Evolutionary conservation across 75 land plant genomes (phyloP).

Genomic region (Gnetum montanum): DNA sequence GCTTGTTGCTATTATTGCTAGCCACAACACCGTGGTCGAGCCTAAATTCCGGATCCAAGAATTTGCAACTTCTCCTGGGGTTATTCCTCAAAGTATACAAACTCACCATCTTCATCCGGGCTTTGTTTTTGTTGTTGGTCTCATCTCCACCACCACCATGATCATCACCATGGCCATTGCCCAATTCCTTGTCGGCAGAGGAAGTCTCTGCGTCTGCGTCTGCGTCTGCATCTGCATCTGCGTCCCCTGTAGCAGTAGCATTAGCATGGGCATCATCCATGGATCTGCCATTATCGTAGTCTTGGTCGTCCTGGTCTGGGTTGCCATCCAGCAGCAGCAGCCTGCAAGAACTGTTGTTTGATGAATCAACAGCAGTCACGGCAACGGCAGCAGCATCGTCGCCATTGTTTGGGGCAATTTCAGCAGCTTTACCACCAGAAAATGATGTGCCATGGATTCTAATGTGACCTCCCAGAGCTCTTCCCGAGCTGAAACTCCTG

Average conservation of each 20-base stretch:
- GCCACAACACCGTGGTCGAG: constrained; percentile 1
- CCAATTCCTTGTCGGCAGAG: not conserved
- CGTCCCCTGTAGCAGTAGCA: not conserved
- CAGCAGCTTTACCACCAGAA: not conserved
- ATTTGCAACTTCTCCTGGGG: constrained; percentile 8
- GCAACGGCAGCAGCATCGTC: no score
- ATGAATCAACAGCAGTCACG: not conserved
- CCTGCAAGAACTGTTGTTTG: not conserved
- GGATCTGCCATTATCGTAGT: not conserved
- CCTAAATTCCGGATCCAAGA: constrained; percentile 7
- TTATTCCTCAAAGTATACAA: constrained; percentile 8
- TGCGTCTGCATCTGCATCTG: not conserved
- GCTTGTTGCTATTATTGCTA: not conserved
- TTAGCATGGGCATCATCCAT: not conserved
- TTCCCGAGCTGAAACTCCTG: constrained; percentile 14
- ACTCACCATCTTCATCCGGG: constrained; percentile 3
- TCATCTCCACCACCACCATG: not conserved
- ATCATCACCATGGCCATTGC: not conserved
- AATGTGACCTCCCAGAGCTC: constrained; percentile 29
- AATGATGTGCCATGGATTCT: constrained; percentile 17
- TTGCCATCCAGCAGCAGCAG: not conserved
- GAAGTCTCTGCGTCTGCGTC: not conserved
- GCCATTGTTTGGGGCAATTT: not conserved
- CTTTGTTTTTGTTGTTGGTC: not conserved
- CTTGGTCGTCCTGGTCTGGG: no score